Base-by-base conservation (phyloP, 805 yeast genomes). In the Yarrowia sp. region DNA sequence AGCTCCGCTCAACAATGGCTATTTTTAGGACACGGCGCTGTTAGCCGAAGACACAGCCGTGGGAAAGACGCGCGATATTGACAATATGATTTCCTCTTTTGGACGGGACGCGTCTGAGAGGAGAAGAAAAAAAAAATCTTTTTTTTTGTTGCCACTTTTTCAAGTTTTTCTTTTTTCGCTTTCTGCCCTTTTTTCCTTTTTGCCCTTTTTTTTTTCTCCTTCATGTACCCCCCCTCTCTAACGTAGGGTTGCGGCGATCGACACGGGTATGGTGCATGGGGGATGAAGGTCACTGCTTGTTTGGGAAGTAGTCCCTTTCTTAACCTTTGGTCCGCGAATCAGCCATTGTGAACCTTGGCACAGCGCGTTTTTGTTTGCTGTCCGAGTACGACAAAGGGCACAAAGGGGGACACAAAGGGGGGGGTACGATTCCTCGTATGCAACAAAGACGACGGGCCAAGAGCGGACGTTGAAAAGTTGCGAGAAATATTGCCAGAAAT, bases 51-150 rank as follows among this genome's bases (percentile, higher is more conserved):
- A 48, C 52, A 48, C 55, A 49, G 55, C 55, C 55, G 55, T 49
- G 55, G 22, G 40, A 38, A 38, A 38, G 12, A 45, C 26, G 12
- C n/a, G 26, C 56, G 56, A 38, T 19, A 38, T 26, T 42, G 38
- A 56, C 64, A 56, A 56, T 56, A 56, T 56, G n/a, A 26, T 42
- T 56, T 56, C 64, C 64, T n/a, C 40, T 42, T 56, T 56, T 15
- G 64, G 49, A n/a, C 26, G 11, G 5, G 36, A 14, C 59, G 59
- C 59, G 59, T 53, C 45, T 38, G 5, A 53, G 58, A 26, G 32
- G 32, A 26, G 32, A 26, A 26, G 32, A 26, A 26, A 26, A 26
- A 26, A 5, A 26, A 26, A 26, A 1, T 3, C 2, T 26, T 26
- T 26, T 26, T 26, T 26, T 5, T 26, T 26, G 32, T 5, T 26